Base-by-base conservation (phyloP, 495 filamentous ascomycete species). In the Talaromyces ruber region DNA sequence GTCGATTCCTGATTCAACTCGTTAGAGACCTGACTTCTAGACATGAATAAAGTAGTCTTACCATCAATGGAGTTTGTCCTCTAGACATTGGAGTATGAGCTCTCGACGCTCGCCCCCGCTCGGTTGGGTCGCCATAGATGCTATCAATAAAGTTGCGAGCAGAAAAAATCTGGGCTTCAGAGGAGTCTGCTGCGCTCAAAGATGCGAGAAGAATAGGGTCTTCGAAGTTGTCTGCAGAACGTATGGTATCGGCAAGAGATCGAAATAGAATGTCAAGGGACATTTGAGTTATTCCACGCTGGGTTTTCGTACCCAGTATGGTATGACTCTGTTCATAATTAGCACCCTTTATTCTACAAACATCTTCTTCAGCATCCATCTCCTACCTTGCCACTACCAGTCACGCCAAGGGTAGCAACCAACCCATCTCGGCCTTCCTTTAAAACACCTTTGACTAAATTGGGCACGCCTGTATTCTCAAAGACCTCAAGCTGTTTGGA, bases 341-440 rank as follows among this genome's bases (percentile, higher is more conserved):
- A 78, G 63, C 45, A 54, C 64, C 68, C 52, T 71, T 67, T 24
- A 61, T 18, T 22, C 53, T 58, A n/a, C n/a, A n/a, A n/a, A n/a
- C n/a, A n/a, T n/a, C n/a, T 50, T 60, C 32, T 22, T 8, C 21
- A 34, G n/a, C 22, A 14, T 47, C 7, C 25, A 11, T 9, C 6
- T 52, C 81, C 34, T 65, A 96, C 93, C 86, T 98, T 98, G 68
- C 94, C 94, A 64, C 90, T 95, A 18, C 94, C 95, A 6, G 94
- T 97, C 30, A 98, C 94, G 6, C 94, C 94, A 58, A 98, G 74
- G 39, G 94, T 98, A 28, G 94, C 94, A 50, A 98, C 71, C 66
- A 98, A 70, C 18, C 92, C 93, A 82, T 98, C 94, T 62, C 91
- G 84, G 22, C 90, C 90, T 61, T 91, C 86, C 22, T 84, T 80